Conservation (phyloP, 2,329 filamentous ascomycete species). For the Botryotinia narcissicola region DNA sequence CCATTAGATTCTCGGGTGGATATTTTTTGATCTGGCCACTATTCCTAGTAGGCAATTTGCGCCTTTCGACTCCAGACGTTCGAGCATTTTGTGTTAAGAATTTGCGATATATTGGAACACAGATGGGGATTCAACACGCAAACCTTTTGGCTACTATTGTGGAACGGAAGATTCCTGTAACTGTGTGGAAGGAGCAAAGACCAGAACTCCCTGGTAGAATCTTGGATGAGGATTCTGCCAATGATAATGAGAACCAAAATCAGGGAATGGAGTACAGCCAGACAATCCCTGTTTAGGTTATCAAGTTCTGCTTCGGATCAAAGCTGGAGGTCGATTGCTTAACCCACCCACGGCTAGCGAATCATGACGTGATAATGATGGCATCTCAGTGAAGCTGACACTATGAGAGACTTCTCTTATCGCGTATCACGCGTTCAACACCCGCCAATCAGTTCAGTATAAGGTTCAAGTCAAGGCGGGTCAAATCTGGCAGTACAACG, state of each 20-base stretch:
- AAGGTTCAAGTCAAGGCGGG: background rate
- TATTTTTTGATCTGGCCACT: constrained; percentile 36
- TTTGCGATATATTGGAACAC: constrained; percentile 27
- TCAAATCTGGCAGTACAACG: background rate
- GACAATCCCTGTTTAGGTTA: background rate
- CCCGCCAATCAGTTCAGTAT: no score
- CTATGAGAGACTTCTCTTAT: background rate
- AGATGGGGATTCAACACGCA: constrained; percentile 33
- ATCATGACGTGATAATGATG: background rate
- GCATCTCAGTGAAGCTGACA: background rate
- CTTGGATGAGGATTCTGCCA: background rate
- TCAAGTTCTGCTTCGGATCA: background rate
- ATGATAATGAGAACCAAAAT: background rate
- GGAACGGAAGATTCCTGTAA: constrained; percentile 17
- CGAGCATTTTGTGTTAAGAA: constrained; percentile 29
- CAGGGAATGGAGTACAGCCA: background rate
- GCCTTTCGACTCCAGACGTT: constrained; percentile 22
- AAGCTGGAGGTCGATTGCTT: background rate
- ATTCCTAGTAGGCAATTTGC: constrained; percentile 31
- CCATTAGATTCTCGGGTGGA: constrained; percentile 24
- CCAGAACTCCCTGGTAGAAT: no score
- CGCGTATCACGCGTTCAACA: background rate
- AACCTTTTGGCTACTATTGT: constrained; percentile 27
- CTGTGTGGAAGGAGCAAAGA: constrained; percentile 16
- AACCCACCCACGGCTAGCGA: background rate